phyloP scores from a whole-genome alignment of 2,329 filamentous ascomycete species.

The Colletotrichum siamense region DNA sequence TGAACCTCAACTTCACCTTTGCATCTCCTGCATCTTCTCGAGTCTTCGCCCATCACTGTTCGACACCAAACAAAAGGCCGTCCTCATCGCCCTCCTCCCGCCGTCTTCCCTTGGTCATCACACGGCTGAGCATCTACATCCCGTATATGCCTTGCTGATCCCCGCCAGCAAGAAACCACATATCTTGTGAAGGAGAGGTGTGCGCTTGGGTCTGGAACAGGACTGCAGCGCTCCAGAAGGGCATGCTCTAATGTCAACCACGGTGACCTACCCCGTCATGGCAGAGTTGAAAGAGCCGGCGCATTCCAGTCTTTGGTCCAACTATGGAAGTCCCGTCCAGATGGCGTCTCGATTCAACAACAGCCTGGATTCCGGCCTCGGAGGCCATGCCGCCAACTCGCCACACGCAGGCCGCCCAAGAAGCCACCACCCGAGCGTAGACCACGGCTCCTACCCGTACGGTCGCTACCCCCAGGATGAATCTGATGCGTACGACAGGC shows the following conservation, averaged over 20 bases:
- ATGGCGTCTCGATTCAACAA: slow-evolving; percentile 57
- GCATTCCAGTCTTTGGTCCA: slow-evolving; percentile 64
- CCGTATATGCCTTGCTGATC: slow-evolving; percentile 6
- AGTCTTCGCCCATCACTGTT: slow-evolving; percentile 6
- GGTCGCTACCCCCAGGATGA: slow-evolving; percentile 61
- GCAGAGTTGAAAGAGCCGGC: slow-evolving; percentile 67
- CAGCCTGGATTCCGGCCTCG: slow-evolving; percentile 54
- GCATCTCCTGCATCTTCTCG: slow-evolving; percentile 19
- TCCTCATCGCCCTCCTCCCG: not conserved
- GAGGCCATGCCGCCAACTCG: slow-evolving; percentile 49
- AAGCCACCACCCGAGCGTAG: slow-evolving; percentile 54
- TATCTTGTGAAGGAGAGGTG: slow-evolving; percentile 19
- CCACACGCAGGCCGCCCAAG: slow-evolving; percentile 56
- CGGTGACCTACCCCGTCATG: slow-evolving; percentile 66
- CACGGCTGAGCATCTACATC: not conserved
- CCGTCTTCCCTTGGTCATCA: not conserved
- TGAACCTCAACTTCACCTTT: slow-evolving; percentile 30
- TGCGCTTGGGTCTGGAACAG: slow-evolving; percentile 19
- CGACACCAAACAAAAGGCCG: not conserved
- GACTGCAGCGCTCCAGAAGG: slow-evolving; percentile 29
- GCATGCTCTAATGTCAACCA: slow-evolving; percentile 67
- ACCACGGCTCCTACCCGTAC: slow-evolving; percentile 58
- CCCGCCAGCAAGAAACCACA: slow-evolving; percentile 1
- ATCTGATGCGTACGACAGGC: slow-evolving; percentile 58
- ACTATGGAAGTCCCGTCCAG: slow-evolving; percentile 60